Evolutionary conservation across 2,329 filamentous ascomycete genomes (phyloP).

Genomic region (Gremmenia infestans): DNA sequence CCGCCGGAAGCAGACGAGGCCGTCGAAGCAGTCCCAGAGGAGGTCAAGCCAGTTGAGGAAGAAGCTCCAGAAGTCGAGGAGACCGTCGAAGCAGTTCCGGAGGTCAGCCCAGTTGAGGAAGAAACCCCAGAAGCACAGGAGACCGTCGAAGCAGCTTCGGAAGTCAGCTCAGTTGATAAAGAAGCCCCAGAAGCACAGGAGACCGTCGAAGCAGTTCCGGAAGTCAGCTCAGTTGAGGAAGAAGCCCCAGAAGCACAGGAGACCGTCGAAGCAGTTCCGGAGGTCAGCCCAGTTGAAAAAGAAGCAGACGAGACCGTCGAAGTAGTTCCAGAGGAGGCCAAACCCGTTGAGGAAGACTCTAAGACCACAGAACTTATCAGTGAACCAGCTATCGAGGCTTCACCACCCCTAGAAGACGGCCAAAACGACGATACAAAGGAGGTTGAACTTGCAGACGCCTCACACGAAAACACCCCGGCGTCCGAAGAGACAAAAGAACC

Average conservation of each 20-base stretch:
- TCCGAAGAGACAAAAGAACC: background rate
- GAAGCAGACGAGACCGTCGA: constrained; percentile 4
- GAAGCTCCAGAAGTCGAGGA: background rate
- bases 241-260: background rate
- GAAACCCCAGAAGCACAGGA: background rate
- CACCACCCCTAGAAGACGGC: background rate
- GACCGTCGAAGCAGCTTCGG: constrained; percentile 11
- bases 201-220: constrained; percentile 5
- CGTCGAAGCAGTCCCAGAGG: constrained; percentile 5
- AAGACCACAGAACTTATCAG: background rate
- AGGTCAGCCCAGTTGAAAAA: constrained; percentile 4
- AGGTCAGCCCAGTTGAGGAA: constrained; percentile 4
- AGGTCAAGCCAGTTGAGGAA: constrained; percentile 3
- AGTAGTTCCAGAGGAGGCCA: constrained; percentile 5
- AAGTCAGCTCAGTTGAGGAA: constrained; percentile 3
- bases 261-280: constrained; percentile 6
- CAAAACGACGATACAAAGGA: background rate
- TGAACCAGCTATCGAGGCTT: background rate
- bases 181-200: background rate
- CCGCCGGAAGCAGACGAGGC: background rate
- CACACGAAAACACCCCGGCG: background rate
- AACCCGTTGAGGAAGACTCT: constrained; percentile 2
- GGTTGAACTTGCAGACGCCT: background rate
- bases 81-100: constrained; percentile 6
- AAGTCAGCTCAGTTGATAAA: constrained; percentile 7